Conservation (phyloP, 1,284 basidiomycete genomes). For the Caloboletus firmus region DNA sequence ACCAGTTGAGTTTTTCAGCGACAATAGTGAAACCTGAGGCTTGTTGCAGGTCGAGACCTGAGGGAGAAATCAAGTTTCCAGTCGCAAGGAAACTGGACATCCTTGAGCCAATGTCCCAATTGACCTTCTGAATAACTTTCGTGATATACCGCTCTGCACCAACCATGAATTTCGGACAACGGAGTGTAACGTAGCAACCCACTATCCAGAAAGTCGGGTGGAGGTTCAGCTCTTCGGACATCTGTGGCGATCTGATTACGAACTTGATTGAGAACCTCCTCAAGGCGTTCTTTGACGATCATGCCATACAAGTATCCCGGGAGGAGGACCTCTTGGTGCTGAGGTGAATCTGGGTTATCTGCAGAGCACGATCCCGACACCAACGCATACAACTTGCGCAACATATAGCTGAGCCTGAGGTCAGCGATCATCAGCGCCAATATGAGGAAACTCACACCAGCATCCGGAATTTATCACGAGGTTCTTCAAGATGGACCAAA, state of each 20-base stretch:
- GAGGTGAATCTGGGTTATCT: slow-evolving; percentile 98
- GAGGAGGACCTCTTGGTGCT: slow-evolving; percentile 96
- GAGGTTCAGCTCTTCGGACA: slow-evolving; percentile 67
- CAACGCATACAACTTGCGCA: slow-evolving; percentile 92
- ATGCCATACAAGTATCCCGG: slow-evolving; percentile 93
- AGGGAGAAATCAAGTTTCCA: slow-evolving; percentile 92
- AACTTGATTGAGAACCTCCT: slow-evolving; percentile 83
- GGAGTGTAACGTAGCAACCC: slow-evolving; percentile 31
- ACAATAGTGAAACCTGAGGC: slow-evolving; percentile 97
- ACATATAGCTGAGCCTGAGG: slow-evolving; percentile 72
- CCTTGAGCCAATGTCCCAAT: slow-evolving; percentile 90
- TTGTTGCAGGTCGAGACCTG: slow-evolving; percentile 96
- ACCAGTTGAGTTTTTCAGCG: slow-evolving; percentile 99
- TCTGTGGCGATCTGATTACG: slow-evolving; percentile 75
- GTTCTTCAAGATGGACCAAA: slow-evolving; percentile 85
- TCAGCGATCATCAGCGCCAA: slow-evolving; percentile 14
- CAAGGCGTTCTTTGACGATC: slow-evolving; percentile 98
- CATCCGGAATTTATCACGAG: slow-evolving; percentile 96
- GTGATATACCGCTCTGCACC: slow-evolving; percentile 76
- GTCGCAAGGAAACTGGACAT: slow-evolving; percentile 96
- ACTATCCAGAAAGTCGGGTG: slow-evolving; percentile 88
- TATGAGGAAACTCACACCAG: slow-evolving; percentile 60
- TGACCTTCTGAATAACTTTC: slow-evolving; percentile 76
- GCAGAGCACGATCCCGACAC: slow-evolving; percentile 90
- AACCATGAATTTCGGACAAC: slow-evolving; percentile 7